Evolutionary conservation across 352 stramenopile genomes (phyloP).

Genomic region (Phytophthora colocasiae): DNA sequence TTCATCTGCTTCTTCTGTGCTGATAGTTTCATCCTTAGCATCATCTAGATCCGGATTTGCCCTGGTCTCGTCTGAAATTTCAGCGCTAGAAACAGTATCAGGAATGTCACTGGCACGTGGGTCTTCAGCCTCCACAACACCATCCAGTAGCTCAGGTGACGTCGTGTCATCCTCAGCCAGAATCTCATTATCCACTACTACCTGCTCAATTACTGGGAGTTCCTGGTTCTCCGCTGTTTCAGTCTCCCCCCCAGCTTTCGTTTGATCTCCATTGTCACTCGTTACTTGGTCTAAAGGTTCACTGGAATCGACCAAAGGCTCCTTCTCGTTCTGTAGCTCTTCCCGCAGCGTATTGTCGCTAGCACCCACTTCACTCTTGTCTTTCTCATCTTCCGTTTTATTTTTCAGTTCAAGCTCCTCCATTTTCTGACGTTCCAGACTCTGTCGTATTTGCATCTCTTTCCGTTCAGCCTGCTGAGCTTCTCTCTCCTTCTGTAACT

Average conservation of each 20-base stretch:
- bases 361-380: not conserved
- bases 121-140: not conserved
- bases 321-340: not conserved
- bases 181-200: not conserved
- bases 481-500: conserved; percentile 61
- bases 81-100: not conserved
- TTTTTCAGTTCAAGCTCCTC: not conserved
- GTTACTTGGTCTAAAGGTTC: not conserved
- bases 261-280: not conserved
- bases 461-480: conserved; percentile 33
- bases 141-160: not conserved
- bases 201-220: not conserved
- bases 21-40: not conserved
- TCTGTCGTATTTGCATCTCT: conserved; percentile 14
- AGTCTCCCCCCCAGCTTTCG: not conserved
- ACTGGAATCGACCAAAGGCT: not conserved
- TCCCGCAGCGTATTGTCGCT: not conserved
- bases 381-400: not conserved
- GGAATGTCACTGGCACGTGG: conserved; percentile 1
- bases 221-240: not conserved
- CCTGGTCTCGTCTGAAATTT: not conserved
- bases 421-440: conserved; percentile 8
- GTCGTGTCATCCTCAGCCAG: not conserved
- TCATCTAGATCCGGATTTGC: not conserved
- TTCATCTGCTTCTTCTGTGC: not conserved